Base-by-base conservation (phyloP, 2,329 filamentous ascomycete species). In the Penicillium nordicum region DNA sequence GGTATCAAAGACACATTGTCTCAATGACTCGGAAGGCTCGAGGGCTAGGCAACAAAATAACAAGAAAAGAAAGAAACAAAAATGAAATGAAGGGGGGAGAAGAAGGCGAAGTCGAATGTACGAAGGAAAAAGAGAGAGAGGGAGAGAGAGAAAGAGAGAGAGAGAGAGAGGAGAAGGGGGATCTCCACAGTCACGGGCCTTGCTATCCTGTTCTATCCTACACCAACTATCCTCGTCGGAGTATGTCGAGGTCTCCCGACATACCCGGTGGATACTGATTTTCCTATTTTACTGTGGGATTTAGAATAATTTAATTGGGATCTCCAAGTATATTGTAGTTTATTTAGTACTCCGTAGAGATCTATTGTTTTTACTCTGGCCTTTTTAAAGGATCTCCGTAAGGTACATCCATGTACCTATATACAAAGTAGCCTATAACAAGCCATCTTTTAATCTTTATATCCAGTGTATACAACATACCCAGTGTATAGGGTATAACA, bases 241-340 rank as follows among this genome's bases (percentile, higher is more conserved):
- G 53, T 16, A 57, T 57, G 48, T 59, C 48, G 50, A 51, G 44
- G 44, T 42, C 41, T 62, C 54, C 62, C 62, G 60, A 49, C 58
- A 63, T 58, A 60, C 57, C 63, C 60, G 41, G 62, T 66, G 63
- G 62, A 57, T 45, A 59, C 57, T 45, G 46, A 32, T 43, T 43
- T 51, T 50, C 55, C 55, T 53, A 58, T 55, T 53, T 59, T 60
- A 40, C 50, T 47, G 10, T 38, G 18, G 23, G 37, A 34, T 44
- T 41, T 41, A 36, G 11, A 38, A 30, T 51, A 37, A 23, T 52
- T 43, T 43, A 27, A 18, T 10, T 25, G 9, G 4, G 44, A 46
- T 34, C 42, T 45, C 25, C 11, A 14, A 14, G 18, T 23, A 16
- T 16, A 30, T 27, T 6, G 43, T 45, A 45, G 43, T 29, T 32